phyloP scores from a whole-genome alignment of 1,139 yeast species.

The Meyerozyma athensensis region DNA sequence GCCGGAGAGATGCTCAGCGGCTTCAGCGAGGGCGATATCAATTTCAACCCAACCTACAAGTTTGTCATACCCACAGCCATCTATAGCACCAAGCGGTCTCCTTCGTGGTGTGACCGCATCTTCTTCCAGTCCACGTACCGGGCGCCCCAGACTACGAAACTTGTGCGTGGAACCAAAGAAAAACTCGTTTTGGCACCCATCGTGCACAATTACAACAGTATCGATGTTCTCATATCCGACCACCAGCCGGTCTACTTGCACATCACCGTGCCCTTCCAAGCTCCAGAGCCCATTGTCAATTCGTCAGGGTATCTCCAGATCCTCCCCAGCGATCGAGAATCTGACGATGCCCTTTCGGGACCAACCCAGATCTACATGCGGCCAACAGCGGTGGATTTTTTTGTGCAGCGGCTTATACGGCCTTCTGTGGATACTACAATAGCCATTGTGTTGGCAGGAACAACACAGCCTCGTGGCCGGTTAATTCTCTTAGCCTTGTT shows the following conservation, averaged over 20 bases:
- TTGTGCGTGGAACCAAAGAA: constrained; percentile 3
- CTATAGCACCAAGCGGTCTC: constrained; percentile 58
- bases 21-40: constrained; percentile 57
- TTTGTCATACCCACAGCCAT: constrained; percentile 44
- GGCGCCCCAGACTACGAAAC: constrained; percentile 5
- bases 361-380: constrained; percentile 43
- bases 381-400: constrained; percentile 35
- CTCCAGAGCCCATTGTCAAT: constrained; percentile 42
- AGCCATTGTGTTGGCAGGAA: constrained; percentile 37
- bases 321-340: constrained; percentile 22
- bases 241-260: constrained; percentile 44
- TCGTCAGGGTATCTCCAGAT: constrained; percentile 38
- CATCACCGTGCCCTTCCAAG: constrained; percentile 35
- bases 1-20: constrained; percentile 51
- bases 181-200: constrained; percentile 16
- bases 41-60: constrained; percentile 76
- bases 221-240: constrained; percentile 34
- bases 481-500: constrained; percentile 12
- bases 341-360: constrained; percentile 28
- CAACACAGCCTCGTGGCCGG: constrained; percentile 39
- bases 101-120: constrained; percentile 90
- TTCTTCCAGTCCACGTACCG: constrained; percentile 50
- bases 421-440: constrained; percentile 30
- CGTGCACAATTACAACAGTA: constrained; percentile 36
- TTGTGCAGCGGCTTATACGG: constrained; percentile 26